A percentile compares a stretch with the other conserved stretches of the same genome.
Conservation (phyloP, 2,329 filamentous ascomycete genomes). For the Diaporthe aspalathi region DNA sequence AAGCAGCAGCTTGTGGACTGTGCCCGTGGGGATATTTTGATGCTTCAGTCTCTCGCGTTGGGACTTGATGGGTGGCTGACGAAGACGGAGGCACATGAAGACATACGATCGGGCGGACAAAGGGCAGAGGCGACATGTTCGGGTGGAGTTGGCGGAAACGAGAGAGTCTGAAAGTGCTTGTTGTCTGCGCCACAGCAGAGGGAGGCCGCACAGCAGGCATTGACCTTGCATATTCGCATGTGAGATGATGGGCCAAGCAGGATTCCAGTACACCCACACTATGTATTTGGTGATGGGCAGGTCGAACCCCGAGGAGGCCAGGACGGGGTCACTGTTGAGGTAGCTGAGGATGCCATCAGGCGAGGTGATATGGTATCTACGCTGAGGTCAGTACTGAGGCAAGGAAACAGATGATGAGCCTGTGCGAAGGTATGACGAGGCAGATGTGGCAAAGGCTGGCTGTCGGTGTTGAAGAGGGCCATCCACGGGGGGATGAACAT, state of each 20-base stretch:
- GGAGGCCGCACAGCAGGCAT: conserved; percentile 27
- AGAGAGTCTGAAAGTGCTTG: conserved; percentile 22
- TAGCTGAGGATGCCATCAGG: too few relatives aligned
- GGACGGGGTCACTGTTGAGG: neutral
- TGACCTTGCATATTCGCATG: conserved; percentile 17
- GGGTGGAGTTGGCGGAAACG: conserved; percentile 9
- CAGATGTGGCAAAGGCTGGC: neutral
- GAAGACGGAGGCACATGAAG: neutral
- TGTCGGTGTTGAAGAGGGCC: neutral
- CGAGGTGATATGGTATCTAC: too few relatives aligned
- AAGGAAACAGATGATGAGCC: neutral
- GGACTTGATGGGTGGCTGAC: neutral
- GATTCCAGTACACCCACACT: neutral
- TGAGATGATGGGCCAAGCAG: conserved; percentile 21
- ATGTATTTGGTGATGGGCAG: neutral
- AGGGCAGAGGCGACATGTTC: neutral
- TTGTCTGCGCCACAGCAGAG: neutral
- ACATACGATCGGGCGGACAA: neutral
- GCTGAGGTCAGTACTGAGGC: neutral
- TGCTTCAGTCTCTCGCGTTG: neutral
- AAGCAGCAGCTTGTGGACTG: conserved; percentile 1
- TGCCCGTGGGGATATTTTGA: neutral
- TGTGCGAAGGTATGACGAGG: neutral
- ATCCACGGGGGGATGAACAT: neutral
- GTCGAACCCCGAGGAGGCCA: neutral